Conservation (phyloP, 2,329 filamentous ascomycete genomes). For the Alternaria conjuncta region DNA sequence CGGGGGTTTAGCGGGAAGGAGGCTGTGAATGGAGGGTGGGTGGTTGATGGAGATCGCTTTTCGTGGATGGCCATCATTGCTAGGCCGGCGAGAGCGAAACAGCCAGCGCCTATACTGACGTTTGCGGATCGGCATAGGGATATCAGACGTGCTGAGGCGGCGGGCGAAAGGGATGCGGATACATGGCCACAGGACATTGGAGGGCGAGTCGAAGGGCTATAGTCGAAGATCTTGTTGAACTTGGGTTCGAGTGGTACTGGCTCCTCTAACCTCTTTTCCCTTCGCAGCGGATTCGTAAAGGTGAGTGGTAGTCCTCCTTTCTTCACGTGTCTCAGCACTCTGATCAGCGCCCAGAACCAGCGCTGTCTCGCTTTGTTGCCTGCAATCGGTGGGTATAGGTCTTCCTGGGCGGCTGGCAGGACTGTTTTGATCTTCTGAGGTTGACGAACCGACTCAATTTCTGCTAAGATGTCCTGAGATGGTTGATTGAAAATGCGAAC, state of each 20-base stretch:
- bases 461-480: slow-evolving; percentile 1
- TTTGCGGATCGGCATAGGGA: slow-evolving; percentile 47
- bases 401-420: slow-evolving; percentile 55
- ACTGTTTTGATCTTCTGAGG: slow-evolving; percentile 35
- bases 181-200: slow-evolving; percentile 47
- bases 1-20: slow-evolving; percentile 57
- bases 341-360: slow-evolving; percentile 57
- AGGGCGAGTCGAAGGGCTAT: slow-evolving; percentile 40
- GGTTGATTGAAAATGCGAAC: slow-evolving; percentile 31
- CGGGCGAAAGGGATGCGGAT: slow-evolving; percentile 38
- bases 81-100: slow-evolving; percentile 55
- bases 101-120: slow-evolving; percentile 53
- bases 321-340: slow-evolving; percentile 53
- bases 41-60: slow-evolving; percentile 32
- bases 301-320: slow-evolving; percentile 47
- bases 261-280: slow-evolving; percentile 20
- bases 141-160: slow-evolving; percentile 46
- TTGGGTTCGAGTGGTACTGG: slow-evolving; percentile 34
- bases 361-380: slow-evolving; percentile 50
- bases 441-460: too few relatives aligned
- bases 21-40: slow-evolving; percentile 48
- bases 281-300: slow-evolving; percentile 52
- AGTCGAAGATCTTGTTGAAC: slow-evolving; percentile 50
- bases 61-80: slow-evolving; percentile 56
- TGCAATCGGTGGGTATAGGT: slow-evolving; percentile 51